Evolutionary conservation across 345 rosid species (phyloP).

Genomic region (Populus euphratica): DNA sequence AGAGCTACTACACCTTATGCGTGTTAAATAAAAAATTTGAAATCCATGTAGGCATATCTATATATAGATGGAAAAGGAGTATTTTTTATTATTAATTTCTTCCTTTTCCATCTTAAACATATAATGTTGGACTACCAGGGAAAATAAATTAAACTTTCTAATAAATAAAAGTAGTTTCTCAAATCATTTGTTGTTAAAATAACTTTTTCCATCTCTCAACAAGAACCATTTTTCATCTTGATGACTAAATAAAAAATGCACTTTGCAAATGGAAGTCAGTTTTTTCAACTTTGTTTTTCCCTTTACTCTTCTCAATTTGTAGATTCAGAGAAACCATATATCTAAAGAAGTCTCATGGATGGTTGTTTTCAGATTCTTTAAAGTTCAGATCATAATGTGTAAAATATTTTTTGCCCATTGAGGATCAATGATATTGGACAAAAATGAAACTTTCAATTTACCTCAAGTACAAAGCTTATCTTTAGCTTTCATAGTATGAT

Average conservation of each 20-base stretch:
- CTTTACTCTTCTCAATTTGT: background rate
- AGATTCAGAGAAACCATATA: background rate
- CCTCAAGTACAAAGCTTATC: background rate
- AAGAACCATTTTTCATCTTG: background rate
- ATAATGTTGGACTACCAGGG: background rate
- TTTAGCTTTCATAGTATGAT: background rate
- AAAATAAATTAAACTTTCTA: background rate
- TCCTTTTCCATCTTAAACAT: background rate
- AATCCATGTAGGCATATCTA: background rate
- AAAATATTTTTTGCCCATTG: background rate
- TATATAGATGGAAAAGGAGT: background rate
- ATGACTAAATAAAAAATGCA: background rate
- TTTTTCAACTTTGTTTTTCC: background rate
- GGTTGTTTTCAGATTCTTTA: background rate
- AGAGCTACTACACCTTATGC: background rate
- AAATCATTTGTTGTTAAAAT: background rate
- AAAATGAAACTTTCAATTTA: background rate
- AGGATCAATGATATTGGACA: background rate
- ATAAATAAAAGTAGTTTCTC: background rate
- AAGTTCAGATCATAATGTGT: background rate
- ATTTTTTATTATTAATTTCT: background rate
- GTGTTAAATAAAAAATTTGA: background rate
- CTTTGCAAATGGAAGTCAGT: background rate
- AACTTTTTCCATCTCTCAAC: background rate
- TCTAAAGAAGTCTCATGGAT: background rate